These are phyloP conservation scores for Pythium apleroticum DNA, from an alignment of 352 stramenopile species.

Conservation along the genomic window DNA sequence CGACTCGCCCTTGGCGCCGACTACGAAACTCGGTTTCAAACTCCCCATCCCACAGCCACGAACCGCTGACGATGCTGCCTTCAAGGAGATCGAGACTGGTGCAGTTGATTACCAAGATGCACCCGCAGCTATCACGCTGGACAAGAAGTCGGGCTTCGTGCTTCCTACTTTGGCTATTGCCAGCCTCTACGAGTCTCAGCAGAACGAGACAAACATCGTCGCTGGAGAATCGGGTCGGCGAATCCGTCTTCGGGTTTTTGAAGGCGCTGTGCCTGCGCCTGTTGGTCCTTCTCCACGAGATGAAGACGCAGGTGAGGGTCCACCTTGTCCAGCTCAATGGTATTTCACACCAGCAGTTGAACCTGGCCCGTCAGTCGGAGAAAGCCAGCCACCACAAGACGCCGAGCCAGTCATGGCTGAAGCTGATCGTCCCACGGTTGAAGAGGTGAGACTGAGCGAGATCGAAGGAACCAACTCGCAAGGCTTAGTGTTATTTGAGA, in stretches of 20 bases:
- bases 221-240: slow-evolving; percentile 36
- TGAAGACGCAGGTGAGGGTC: not conserved
- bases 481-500: slow-evolving; percentile 34
- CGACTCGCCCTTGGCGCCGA: slow-evolving; percentile 8
- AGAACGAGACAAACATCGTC: slow-evolving; percentile 16
- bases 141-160: slow-evolving; percentile 11
- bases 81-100: not conserved
- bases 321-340: slow-evolving; percentile 17
- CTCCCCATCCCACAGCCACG: not conserved
- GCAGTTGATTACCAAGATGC: slow-evolving; percentile 14
- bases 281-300: not conserved
- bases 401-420: not conserved
- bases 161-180: slow-evolving; percentile 11
- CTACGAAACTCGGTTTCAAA: slow-evolving; percentile 18
- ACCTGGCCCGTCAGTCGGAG: not conserved
- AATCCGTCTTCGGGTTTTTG: slow-evolving; percentile 41
- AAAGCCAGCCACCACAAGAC: not conserved
- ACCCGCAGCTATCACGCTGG: slow-evolving; percentile 13
- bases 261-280: slow-evolving; percentile 22
- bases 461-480: slow-evolving; percentile 22
- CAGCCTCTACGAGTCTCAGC: slow-evolving; percentile 5
- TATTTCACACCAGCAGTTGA: slow-evolving; percentile 22
- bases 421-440: not conserved
- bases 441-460: slow-evolving; percentile 6
- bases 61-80: not conserved